Percentiles rank a stretch among this genome's conserved stretches.
These are phyloP conservation scores for Eucalyptus polyanthemos DNA, from an alignment of 345 rosid genomes.

Conservation along the genomic window DNA sequence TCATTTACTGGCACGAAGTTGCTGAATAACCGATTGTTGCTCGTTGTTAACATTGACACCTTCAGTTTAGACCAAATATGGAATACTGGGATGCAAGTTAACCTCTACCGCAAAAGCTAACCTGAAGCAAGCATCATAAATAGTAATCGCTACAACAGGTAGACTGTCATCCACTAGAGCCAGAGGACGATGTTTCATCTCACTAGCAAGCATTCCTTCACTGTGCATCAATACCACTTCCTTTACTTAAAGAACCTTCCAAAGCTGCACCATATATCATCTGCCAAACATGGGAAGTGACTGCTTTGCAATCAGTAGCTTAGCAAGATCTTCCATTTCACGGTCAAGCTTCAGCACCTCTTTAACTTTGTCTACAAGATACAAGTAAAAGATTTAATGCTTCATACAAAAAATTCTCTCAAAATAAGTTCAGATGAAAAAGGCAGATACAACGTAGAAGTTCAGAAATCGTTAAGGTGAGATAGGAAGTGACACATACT, in stretches of 20 bases:
- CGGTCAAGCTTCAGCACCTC: conserved; percentile 81
- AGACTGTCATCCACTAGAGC: no score
- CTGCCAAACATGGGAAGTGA: conserved; percentile 64
- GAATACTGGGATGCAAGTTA: not conserved
- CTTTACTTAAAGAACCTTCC: no score
- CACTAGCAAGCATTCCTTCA: no score
- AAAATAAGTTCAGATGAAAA: not conserved
- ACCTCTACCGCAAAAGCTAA: not conserved
- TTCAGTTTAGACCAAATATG: not conserved
- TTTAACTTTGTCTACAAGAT: conserved; percentile 32
- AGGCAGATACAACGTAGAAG: not conserved
- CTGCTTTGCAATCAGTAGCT: conserved; percentile 62
- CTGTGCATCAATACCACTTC: no score
- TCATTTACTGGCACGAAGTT: conserved; percentile 85
- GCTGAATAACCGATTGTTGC: conserved; percentile 92
- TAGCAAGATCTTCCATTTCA: conserved; percentile 87
- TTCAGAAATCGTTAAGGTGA: not conserved
- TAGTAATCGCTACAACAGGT: no score
- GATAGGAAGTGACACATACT: conserved; percentile 22
- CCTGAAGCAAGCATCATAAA: no score
- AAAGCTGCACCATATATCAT: no score
- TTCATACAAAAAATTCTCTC: not conserved
- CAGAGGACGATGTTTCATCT: no score
- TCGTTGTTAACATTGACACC: conserved; percentile 24
- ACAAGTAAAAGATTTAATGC: not conserved